These are phyloP conservation scores for Phytophthora fragariaefolia DNA, from an alignment of 352 stramenopile genomes.

Conservation along the genomic window DNA sequence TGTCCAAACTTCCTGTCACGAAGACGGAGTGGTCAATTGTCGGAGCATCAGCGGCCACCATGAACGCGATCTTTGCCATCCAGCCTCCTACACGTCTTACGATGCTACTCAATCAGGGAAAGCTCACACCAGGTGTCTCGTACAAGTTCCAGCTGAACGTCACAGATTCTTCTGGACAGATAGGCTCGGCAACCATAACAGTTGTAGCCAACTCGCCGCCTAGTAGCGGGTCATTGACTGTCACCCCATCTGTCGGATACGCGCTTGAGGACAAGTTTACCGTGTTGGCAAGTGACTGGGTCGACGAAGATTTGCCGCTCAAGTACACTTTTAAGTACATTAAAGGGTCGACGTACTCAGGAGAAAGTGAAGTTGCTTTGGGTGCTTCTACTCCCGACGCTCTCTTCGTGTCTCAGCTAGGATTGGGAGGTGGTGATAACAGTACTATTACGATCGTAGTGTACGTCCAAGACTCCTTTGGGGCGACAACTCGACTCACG, in stretches of 20 bases:
- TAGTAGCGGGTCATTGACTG: constrained; percentile 51
- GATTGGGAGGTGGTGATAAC: constrained; percentile 61
- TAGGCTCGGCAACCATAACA: constrained; percentile 47
- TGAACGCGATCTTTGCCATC: constrained; percentile 55
- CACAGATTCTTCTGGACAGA: constrained; percentile 50
- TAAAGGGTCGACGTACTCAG: constrained; percentile 53
- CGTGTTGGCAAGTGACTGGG: constrained; percentile 60
- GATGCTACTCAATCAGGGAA: constrained; percentile 61
- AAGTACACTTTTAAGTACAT: constrained; percentile 84
- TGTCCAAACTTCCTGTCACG: constrained; percentile 51
- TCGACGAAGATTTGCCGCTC: constrained; percentile 69
- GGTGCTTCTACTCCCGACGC: constrained; percentile 60
- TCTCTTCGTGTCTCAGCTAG: constrained; percentile 58
- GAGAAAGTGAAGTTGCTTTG: constrained; percentile 57
- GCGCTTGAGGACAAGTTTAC: constrained; percentile 63
- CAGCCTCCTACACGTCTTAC: constrained; percentile 38
- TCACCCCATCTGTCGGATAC: constrained; percentile 51
- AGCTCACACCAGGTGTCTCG: constrained; percentile 43
- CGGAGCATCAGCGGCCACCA: constrained; percentile 29
- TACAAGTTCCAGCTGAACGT: constrained; percentile 65
- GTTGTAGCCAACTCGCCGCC: constrained; percentile 60
- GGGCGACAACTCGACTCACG: constrained; percentile 50
- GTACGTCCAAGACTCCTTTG: constrained; percentile 66
- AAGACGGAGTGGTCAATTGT: constrained; percentile 59
- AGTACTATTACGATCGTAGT: constrained; percentile 67